Base-by-base conservation (phyloP, 768 basidiomycete species). In the Candolleomyces eurysporus region DNA sequence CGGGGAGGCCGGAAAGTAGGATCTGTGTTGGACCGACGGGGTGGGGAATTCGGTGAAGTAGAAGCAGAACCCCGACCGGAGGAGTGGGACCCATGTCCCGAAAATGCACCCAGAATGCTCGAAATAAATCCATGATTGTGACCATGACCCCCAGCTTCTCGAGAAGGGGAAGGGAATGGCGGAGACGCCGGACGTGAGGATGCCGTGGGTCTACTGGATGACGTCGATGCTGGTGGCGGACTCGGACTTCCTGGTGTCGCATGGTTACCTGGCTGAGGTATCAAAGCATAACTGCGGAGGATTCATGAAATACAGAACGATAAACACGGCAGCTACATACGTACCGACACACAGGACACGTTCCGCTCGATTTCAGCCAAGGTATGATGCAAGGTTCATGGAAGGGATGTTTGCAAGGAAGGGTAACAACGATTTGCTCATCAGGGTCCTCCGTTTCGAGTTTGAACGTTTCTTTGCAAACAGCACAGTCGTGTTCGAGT, bases 341-440 rank as follows among this genome's bases (percentile, higher is more conserved):
- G 21, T 69, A 90, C 90, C 92, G 83, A 80, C 95, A 98, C 9
- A 96, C 94, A n/a, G 96, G 96, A 76, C 96, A 98, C 16, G 96
- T 96, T 5, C 93, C 96, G 66, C 90, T 96, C 0, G 87, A 87
- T 71, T 91, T 92, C 9, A 98, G 78, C 96, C 96, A 98, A 0
- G 95, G 95, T 31, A 91, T 65, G 63, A 98, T 91, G 69, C 96
- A 97, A 30, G 87, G 84, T 65, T 89, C 83, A 69, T 97, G 96
- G 80, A 96, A 98, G 14, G 92, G 83, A 70, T 97, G 96, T 59
- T 86, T 84, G 82, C 96, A 97, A 6, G 94, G 94, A 26, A 97
- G 80, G 2, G 88, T 89, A n/a, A 93, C 78, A 31, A 94, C 82
- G 40, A 91, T 73, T 64, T 90, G 89, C 61, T 92, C 90, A 55